phyloP scores from a whole-genome alignment of 768 basidiomycete genomes.

The Podaxis pistillaris region DNA sequence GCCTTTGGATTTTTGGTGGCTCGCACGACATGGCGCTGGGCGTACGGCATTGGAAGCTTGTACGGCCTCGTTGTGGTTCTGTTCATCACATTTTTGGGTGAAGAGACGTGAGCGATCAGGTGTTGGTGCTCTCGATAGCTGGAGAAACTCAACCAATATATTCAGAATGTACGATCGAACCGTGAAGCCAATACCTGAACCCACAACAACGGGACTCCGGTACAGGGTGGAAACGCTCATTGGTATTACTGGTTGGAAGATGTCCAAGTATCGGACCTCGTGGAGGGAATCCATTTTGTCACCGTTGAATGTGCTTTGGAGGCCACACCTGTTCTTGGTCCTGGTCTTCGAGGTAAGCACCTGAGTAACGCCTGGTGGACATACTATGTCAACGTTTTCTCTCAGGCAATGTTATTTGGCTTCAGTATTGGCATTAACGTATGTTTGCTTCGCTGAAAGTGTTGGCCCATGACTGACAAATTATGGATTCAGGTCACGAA shows the following conservation, averaged over 20 bases:
- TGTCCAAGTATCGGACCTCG: conserved; percentile 29
- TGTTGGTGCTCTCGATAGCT: conserved; percentile 36
- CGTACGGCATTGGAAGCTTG: conserved; percentile 66
- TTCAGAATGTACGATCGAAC: conserved; percentile 54
- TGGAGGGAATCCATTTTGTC: neutral
- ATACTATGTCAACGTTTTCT: conserved; percentile 44
- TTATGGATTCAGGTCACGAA: conserved; percentile 33
- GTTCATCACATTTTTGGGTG: conserved; percentile 57
- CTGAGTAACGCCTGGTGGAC: conserved; percentile 54
- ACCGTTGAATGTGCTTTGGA: conserved; percentile 57
- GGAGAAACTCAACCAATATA: conserved; percentile 32
- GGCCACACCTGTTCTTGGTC: conserved; percentile 40
- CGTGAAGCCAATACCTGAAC: conserved; percentile 38
- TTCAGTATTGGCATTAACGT: conserved; percentile 35
- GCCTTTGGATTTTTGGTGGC: conserved; percentile 69
- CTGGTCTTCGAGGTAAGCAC: conserved; percentile 46
- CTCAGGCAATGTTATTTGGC: conserved; percentile 42
- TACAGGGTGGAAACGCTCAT: conserved; percentile 51
- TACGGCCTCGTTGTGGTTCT: conserved; percentile 55
- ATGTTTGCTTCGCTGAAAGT: conserved; percentile 3
- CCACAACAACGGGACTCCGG: conserved; percentile 34
- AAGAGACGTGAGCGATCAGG: conserved; percentile 56
- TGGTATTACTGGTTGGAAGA: conserved; percentile 50
- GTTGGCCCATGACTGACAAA: conserved; percentile 23
- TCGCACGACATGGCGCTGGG: conserved; percentile 59